Evolutionary conservation across 1,139 yeast species (phyloP).

Genomic region (Starmera stellimalicola): DNA sequence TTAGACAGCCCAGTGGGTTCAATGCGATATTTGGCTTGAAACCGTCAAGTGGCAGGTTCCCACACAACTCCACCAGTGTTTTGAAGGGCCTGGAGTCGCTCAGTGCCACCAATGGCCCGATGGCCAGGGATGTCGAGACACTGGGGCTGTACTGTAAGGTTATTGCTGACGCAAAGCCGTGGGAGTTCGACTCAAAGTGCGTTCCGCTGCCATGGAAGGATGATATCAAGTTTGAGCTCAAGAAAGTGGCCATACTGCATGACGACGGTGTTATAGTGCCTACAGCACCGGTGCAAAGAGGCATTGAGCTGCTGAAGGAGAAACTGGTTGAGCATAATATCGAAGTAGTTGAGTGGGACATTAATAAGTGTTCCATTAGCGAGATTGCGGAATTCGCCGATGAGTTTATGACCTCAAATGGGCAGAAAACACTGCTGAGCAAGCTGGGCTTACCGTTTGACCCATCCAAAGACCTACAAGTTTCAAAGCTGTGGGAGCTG

Average conservation of each 20-base stretch:
- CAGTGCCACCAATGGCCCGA: conserved; percentile 47
- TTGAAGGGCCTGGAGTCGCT: conserved; percentile 49
- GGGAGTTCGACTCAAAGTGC: conserved; percentile 42
- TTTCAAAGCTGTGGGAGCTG: conserved; percentile 41
- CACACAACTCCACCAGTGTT: conserved; percentile 44
- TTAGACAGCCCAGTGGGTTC: conserved; percentile 47
- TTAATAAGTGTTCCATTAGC: conserved; percentile 20
- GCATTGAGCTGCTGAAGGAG: conserved; percentile 27
- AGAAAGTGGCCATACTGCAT: conserved; percentile 22
- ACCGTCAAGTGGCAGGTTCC: conserved; percentile 40
- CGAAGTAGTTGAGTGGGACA: conserved; percentile 37
- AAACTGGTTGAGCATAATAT: conserved; percentile 31
- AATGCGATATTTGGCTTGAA: conserved; percentile 47
- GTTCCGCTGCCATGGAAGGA: conserved; percentile 47
- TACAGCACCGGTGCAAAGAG: conserved; percentile 44
- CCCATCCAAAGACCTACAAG: conserved; percentile 46
- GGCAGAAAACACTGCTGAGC: conserved; percentile 36
- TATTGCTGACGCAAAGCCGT: conserved; percentile 42
- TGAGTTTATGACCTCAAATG: conserved; percentile 34
- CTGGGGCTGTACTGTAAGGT: conserved; percentile 49
- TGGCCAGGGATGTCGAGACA: conserved; percentile 54
- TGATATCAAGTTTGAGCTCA: conserved; percentile 34
- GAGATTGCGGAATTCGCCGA: conserved; percentile 23
- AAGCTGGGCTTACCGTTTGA: conserved; percentile 46
- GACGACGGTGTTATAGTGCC: conserved; percentile 38